These are phyloP conservation scores for Tagetes patula DNA, from an alignment of 129 eudicot genomes.

Conservation along the genomic window DNA sequence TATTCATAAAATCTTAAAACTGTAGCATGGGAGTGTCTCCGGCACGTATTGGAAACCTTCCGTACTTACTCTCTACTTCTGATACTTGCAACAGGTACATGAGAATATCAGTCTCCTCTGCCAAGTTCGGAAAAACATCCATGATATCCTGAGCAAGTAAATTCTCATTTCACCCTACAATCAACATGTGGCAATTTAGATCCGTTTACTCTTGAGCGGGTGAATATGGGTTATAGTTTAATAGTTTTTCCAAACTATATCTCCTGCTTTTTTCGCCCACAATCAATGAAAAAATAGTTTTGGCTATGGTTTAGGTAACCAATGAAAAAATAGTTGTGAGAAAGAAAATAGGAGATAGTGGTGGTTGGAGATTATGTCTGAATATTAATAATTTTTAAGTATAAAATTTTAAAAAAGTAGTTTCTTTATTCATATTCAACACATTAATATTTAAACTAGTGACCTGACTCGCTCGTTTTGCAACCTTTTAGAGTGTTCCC, in stretches of 20 bases:
- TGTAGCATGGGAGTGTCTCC: not conserved
- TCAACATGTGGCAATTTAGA: not conserved
- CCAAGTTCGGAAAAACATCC: constrained; percentile 69
- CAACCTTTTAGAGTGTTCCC: not conserved
- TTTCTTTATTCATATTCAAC: not conserved
- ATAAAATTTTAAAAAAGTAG: not conserved
- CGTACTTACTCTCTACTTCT: constrained; percentile 17
- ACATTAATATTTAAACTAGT: not conserved
- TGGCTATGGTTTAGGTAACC: not conserved
- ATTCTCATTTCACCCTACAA: constrained; percentile 21
- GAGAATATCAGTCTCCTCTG: constrained; percentile 69
- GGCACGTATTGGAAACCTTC: not conserved
- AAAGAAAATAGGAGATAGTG: not conserved
- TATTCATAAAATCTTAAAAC: not conserved
- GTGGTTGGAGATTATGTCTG: not conserved
- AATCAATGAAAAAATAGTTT: not conserved
- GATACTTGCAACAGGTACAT: constrained; percentile 45
- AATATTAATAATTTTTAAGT: not conserved
- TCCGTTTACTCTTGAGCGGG: constrained; percentile 6
- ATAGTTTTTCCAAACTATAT: not conserved
- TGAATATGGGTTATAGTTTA: constrained; percentile 1
- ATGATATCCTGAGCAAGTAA: constrained; percentile 57
- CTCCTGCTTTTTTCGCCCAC: not conserved
- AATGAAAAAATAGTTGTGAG: not conserved
- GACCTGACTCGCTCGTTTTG: not conserved